Evolutionary conservation across 371 early-diverging fungal genomes (phyloP), one percentile per base, ranked within the genome.

Genomic region (Mucor piriformis): DNA sequence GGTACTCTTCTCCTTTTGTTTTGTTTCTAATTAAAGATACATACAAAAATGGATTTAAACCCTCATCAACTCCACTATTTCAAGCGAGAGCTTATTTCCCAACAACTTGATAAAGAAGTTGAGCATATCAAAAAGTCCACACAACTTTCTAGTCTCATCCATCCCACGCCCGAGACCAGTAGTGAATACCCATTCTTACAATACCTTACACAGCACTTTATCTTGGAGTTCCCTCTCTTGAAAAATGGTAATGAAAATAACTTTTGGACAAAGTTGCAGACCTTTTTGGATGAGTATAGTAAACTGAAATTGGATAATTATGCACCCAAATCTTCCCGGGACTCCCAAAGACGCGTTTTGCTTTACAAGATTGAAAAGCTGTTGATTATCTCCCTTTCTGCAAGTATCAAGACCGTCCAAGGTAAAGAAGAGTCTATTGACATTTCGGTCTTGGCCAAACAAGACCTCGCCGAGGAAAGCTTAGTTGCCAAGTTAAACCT

Each of bases 371-470:
- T 79, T 6, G 54, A 76, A 51, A 72, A 70, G 15, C 44, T 70
- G 16, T 49, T 79, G 20, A 59, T 72, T 23, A 44, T 79, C 37
- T 64, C 76, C 6, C 57, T 76, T 0, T 63, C 67, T n/a, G 63
- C 70, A 10, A 70, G 70, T 40, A 74, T 79, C 32, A 76, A 79
- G 57, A 72, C 74, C 0, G 54, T 68, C 0, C 70, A 75, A 48
- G 77, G 79, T 0, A 66, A 69, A 8, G 77, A 79, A 57, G 73
- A 76, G 29, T 63, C 66, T 16, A 70, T 76, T 33, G 62, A 73
- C 20, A 33, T 73, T 5, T 32, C 33, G 13, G 27, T n/a, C 12
- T 25, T 23, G 10, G 48, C 33, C 10, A 43, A 35, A 15, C 13
- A 16, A 16, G 18, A 57, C 10, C 11, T 15, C 10, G 59, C 53